A percentile compares a stretch with the other conserved stretches of the same genome.
phyloP scores from a whole-genome alignment of 495 filamentous ascomycete species.

The Aspergillus haitiensis region DNA sequence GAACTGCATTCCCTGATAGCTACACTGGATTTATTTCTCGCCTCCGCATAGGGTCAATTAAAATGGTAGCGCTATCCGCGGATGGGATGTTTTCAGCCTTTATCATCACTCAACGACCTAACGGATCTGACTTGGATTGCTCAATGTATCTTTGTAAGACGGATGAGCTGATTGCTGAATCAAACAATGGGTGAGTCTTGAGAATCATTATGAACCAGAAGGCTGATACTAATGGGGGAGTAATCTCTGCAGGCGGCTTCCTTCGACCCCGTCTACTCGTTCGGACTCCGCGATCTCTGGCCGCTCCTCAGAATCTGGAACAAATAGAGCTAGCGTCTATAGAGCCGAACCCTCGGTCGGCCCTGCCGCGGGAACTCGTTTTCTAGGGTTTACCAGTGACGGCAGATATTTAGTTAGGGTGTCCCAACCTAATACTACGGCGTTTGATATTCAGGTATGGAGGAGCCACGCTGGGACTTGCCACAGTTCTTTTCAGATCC shows the following conservation, averaged over 20 bases:
- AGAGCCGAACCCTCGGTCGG: not conserved
- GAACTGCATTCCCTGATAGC: not conserved
- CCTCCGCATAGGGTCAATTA: constrained; percentile 15
- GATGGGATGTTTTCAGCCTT: constrained; percentile 20
- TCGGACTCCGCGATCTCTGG: constrained; percentile 18
- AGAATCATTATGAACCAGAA: not conserved
- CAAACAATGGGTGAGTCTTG: constrained; percentile 12
- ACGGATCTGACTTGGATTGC: constrained; percentile 5
- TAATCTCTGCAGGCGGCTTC: not conserved
- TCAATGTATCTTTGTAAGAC: constrained; percentile 19
- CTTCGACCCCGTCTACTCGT: constrained; percentile 11
- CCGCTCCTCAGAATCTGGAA: not conserved
- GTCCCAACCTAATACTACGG: constrained; percentile 5
- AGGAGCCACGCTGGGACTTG: constrained; percentile 9
- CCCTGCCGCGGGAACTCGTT: constrained; percentile 15
- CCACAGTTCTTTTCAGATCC: constrained; percentile 9
- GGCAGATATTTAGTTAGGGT: constrained; percentile 18
- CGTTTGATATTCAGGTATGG: constrained; percentile 16
- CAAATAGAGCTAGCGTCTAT: constrained; percentile 11
- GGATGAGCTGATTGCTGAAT: constrained; percentile 14
- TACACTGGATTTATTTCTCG: not conserved
- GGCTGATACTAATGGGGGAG: not conserved
- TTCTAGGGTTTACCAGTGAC: constrained; percentile 17
- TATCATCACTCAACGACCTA: constrained; percentile 5
- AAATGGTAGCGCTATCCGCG: constrained; percentile 16